These are phyloP conservation scores for Aspergillus vadensis DNA, from an alignment of 2,329 filamentous ascomycete genomes.

Conservation along the genomic window DNA sequence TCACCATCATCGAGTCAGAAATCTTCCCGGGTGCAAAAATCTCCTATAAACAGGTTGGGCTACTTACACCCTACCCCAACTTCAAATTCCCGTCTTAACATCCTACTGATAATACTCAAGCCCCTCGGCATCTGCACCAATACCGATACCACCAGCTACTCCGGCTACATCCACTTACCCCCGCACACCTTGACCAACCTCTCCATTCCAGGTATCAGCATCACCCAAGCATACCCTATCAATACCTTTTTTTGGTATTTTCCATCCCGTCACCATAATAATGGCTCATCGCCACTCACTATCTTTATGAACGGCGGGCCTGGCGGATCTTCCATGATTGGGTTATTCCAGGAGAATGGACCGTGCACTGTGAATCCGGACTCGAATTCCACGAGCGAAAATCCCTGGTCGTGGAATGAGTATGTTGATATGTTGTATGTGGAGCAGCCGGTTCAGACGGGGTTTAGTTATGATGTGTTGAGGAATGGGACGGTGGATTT, in stretches of 20 bases:
- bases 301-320: conserved; percentile 67
- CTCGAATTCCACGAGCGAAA: conserved; percentile 53
- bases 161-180: conserved; percentile 62
- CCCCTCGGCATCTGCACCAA: conserved; percentile 57
- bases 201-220: conserved; percentile 37
- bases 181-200: conserved; percentile 35
- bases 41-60: conserved; percentile 49
- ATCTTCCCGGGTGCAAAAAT: conserved; percentile 48
- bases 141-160: conserved; percentile 57
- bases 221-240: conserved; percentile 57
- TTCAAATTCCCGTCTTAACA: too few relatives aligned
- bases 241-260: conserved; percentile 70
- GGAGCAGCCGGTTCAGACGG: conserved; percentile 65
- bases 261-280: conserved; percentile 56
- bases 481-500: conserved; percentile 40
- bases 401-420: conserved; percentile 66
- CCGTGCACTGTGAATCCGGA: conserved; percentile 58
- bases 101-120: conserved; percentile 23
- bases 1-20: conserved; percentile 47
- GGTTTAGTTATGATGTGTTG: conserved; percentile 57
- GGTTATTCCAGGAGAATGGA: conserved; percentile 54
- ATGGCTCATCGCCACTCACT: conserved; percentile 54
- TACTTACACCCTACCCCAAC: too few relatives aligned
- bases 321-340: conserved; percentile 60
- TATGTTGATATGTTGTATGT: conserved; percentile 70